Evolutionary conservation across 768 basidiomycete species (phyloP).

Genomic region (Tricholomella constricta): DNA sequence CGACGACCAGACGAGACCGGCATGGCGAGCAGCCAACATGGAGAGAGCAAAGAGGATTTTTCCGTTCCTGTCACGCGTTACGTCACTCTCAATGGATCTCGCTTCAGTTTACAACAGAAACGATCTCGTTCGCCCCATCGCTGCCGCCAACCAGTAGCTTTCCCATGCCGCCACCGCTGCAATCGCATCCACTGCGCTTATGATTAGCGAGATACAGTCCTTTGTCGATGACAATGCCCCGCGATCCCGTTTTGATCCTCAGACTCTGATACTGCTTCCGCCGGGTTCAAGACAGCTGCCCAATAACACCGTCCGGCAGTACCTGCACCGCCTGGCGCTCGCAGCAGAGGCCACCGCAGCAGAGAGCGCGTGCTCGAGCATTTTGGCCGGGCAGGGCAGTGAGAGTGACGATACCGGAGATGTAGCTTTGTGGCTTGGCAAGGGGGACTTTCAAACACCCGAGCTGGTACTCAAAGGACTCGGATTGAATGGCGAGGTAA

Average conservation of each 20-base stretch:
- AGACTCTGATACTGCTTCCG: slow-evolving; percentile 22
- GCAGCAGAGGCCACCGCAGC: slow-evolving; percentile 42
- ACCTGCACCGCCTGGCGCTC: slow-evolving; percentile 36
- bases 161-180: slow-evolving; percentile 8
- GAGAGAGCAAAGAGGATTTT: slow-evolving; percentile 8
- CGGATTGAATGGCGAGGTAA: slow-evolving; percentile 24
- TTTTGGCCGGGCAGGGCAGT: slow-evolving; percentile 53
- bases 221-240: slow-evolving; percentile 6
- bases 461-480: slow-evolving; percentile 34
- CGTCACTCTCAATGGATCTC: slow-evolving; percentile 12
- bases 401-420: slow-evolving; percentile 62
- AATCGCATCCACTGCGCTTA: slow-evolving; percentile 22
- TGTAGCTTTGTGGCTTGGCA: slow-evolving; percentile 53
- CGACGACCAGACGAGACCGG: slow-evolving; percentile 2
- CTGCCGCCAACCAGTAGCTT: slow-evolving; percentile 9
- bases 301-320: slow-evolving; percentile 7
- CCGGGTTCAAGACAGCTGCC: slow-evolving; percentile 3
- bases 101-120: slow-evolving; percentile 3
- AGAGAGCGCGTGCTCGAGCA: slow-evolving; percentile 46
- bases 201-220: slow-evolving; percentile 17
- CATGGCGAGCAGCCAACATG: slow-evolving; percentile 15
- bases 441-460: slow-evolving; percentile 31
- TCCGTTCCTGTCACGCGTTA: slow-evolving; percentile 18
- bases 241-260: slow-evolving; percentile 13
- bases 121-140: slow-evolving; percentile 9